A percentile compares a stretch with the other conserved stretches of the same genome.
These are phyloP conservation scores for Pinguiococcus pyrenoidosus DNA, from an alignment of 108 stramenopile genomes.

Conservation along the genomic window DNA sequence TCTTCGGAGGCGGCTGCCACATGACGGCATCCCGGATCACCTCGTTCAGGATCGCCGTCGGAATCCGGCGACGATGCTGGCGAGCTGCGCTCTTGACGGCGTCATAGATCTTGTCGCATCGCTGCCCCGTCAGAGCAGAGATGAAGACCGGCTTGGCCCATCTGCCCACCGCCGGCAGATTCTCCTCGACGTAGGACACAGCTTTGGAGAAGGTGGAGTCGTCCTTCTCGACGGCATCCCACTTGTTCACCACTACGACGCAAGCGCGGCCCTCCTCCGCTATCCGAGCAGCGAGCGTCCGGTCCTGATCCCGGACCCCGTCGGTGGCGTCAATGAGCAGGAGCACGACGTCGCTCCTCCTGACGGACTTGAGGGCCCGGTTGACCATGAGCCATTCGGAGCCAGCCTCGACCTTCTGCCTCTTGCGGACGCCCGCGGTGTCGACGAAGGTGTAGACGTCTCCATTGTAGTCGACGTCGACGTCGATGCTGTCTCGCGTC, in stretches of 20 bases:
- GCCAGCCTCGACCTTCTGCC: slow-evolving; percentile 83
- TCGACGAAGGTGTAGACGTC: slow-evolving; percentile 86
- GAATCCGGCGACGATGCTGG: slow-evolving; percentile 66
- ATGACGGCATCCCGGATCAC: slow-evolving; percentile 82
- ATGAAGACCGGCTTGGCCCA: slow-evolving; percentile 91
- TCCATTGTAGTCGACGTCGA: slow-evolving; percentile 62
- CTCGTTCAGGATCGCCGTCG: slow-evolving; percentile 87
- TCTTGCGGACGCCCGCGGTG: slow-evolving; percentile 90
- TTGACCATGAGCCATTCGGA: slow-evolving; percentile 97
- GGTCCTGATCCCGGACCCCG: slow-evolving; percentile 73
- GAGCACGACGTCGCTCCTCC: slow-evolving; percentile 80
- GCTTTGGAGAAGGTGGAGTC: slow-evolving; percentile 41
- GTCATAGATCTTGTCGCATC: slow-evolving; percentile 77
- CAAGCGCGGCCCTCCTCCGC: slow-evolving; percentile 87
- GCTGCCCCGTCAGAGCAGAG: slow-evolving; percentile 85
- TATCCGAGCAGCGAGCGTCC: slow-evolving; percentile 30
- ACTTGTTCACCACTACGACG: slow-evolving; percentile 92
- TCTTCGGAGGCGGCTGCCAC: slow-evolving; percentile 86
- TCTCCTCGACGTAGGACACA: slow-evolving; percentile 65
- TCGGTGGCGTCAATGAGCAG: slow-evolving; percentile 87
- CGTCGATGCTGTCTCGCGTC: slow-evolving; percentile 93
- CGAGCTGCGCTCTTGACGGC: slow-evolving; percentile 65
- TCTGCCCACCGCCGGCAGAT: slow-evolving; percentile 59
- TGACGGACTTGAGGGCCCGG: slow-evolving; percentile 81
- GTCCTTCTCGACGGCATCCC: slow-evolving; percentile 89